These are phyloP conservation scores for Aciculoconidium aculeatum DNA, from an alignment of 805 yeast genomes.

Conservation along the genomic window DNA sequence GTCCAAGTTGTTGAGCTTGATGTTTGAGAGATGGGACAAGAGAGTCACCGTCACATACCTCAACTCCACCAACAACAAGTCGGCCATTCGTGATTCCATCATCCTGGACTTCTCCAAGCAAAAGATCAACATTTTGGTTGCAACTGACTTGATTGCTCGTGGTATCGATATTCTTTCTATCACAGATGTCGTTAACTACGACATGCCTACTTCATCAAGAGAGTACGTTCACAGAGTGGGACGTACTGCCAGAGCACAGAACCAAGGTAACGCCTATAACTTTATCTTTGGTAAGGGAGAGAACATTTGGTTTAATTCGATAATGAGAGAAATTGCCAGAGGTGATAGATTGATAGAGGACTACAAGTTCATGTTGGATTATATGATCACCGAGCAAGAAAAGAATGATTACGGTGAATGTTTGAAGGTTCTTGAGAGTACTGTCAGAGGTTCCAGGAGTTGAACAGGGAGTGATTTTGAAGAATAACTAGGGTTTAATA, in stretches of 20 bases:
- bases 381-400: conserved; percentile 18
- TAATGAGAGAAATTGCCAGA: conserved; percentile 46
- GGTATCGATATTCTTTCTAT: conserved; percentile 80
- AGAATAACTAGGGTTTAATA: no score
- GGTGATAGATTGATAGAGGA: conserved; percentile 14
- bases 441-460: no score
- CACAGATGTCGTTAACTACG: conserved; percentile 80
- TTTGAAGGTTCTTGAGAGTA: no score
- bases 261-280: conserved; percentile 68
- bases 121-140: conserved; percentile 50
- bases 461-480: no score
- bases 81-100: conserved; percentile 45
- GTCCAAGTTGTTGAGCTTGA: conserved; percentile 48
- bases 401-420: conserved; percentile 19
- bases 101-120: conserved; percentile 56
- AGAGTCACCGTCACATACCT: conserved; percentile 35
- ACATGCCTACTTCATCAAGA: conserved; percentile 78
- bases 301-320: conserved; percentile 50
- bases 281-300: conserved; percentile 78
- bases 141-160: conserved; percentile 92
- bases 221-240: conserved; percentile 97
- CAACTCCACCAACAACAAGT: conserved; percentile 52
- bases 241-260: conserved; percentile 92
- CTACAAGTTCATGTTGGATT: conserved; percentile 17
- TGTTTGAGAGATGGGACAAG: conserved; percentile 22